These are phyloP conservation scores for Vigna hirtella DNA, from an alignment of 306 rosid species.

Conservation along the genomic window DNA sequence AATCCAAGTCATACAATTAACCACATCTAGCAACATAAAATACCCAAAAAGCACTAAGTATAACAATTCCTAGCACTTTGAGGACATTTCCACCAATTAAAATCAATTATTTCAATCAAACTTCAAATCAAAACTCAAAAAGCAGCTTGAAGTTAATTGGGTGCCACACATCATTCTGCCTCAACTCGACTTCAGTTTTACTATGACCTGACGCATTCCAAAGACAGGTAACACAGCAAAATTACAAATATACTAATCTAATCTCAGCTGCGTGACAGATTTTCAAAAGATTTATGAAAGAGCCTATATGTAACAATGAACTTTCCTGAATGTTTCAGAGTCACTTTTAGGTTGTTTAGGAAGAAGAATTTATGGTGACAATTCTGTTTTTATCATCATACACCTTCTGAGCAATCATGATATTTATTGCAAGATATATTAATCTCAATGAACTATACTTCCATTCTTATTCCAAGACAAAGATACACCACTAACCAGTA, in stretches of 20 bases:
- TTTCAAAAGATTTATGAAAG: neutral
- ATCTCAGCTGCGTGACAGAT: constrained; percentile 15
- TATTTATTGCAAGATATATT: constrained; percentile 25
- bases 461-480: constrained; percentile 29
- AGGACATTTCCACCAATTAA: neutral
- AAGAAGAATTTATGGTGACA: neutral
- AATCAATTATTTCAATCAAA: neutral
- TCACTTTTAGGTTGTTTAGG: neutral
- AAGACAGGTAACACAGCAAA: neutral
- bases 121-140: constrained; percentile 3
- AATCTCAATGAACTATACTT: constrained; percentile 14
- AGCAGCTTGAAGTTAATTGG: neutral
- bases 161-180: neutral
- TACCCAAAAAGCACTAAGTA: neutral
- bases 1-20: neutral
- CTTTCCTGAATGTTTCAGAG: neutral
- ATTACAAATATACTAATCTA: neutral
- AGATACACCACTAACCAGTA: constrained; percentile 66
- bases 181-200: neutral
- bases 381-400: constrained; percentile 25
- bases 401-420: neutral
- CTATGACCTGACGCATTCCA: neutral
- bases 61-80: neutral
- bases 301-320: constrained; percentile 21
- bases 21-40: neutral